These are phyloP conservation scores for Auriscalpium orientale DNA, from an alignment of 768 basidiomycete genomes.

Conservation along the genomic window DNA sequence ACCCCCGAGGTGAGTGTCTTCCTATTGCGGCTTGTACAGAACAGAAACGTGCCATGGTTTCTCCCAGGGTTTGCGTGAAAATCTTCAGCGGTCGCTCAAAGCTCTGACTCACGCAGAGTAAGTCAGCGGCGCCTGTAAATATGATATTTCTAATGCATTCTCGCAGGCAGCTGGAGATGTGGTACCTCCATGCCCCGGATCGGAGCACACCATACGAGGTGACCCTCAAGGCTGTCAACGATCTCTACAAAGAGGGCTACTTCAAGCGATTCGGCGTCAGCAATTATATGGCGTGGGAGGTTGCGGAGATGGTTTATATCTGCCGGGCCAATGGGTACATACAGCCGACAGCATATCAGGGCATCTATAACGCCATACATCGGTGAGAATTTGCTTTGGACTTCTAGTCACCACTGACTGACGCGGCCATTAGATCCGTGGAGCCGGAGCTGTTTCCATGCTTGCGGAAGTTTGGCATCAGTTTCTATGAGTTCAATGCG, in stretches of 20 bases:
- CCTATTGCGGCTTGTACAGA: no score
- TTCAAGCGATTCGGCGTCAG: slow-evolving; percentile 41
- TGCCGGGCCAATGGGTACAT: slow-evolving; percentile 23
- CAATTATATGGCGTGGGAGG: slow-evolving; percentile 38
- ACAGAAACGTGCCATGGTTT: no score
- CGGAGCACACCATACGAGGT: slow-evolving; percentile 38
- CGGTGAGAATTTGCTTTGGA: slow-evolving; percentile 8
- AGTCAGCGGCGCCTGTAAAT: not conserved
- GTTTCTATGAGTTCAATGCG: slow-evolving; percentile 34
- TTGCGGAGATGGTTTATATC: slow-evolving; percentile 36
- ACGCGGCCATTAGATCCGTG: slow-evolving; percentile 18
- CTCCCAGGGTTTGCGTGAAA: slow-evolving; percentile 27
- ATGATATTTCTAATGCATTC: no score
- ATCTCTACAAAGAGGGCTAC: slow-evolving; percentile 44
- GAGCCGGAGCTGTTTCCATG: slow-evolving; percentile 38
- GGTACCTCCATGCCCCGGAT: slow-evolving; percentile 41
- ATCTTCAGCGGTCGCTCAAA: slow-evolving; percentile 30
- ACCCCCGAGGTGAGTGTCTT: slow-evolving; percentile 16
- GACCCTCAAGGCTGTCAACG: slow-evolving; percentile 38
- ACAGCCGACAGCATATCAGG: slow-evolving; percentile 9
- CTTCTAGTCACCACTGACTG: not conserved
- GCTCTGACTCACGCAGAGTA: slow-evolving; percentile 43
- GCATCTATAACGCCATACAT: slow-evolving; percentile 37
- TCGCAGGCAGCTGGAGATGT: slow-evolving; percentile 31
- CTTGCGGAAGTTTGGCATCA: slow-evolving; percentile 33